Evolutionary conservation across 2,329 filamentous ascomycete genomes (phyloP).

Genomic region (Exophiala lecanii-corni): DNA sequence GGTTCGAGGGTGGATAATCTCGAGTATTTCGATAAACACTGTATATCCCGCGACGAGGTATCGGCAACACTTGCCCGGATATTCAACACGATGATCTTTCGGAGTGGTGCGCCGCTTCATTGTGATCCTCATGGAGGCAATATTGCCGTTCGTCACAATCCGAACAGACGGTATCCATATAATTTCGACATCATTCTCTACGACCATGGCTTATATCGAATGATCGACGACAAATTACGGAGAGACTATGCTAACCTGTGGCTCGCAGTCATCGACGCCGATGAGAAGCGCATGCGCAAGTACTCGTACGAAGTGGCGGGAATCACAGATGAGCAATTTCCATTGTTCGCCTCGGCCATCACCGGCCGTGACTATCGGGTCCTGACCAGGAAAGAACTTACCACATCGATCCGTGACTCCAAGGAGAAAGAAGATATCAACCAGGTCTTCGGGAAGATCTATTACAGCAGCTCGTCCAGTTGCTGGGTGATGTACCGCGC

Average conservation of each 20-base stretch:
- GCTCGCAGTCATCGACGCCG: conserved; percentile 89
- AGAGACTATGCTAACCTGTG: conserved; percentile 94
- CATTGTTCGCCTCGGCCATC: conserved; percentile 91
- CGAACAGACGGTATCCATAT: conserved; percentile 49
- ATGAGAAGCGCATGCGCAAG: conserved; percentile 78
- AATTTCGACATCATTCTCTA: conserved; percentile 97
- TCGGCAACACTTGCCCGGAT: conserved; percentile 84
- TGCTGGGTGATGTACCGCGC: conserved; percentile 82
- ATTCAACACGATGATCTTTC: conserved; percentile 99
- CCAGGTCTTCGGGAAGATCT: conserved; percentile 81
- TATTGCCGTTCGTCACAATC: conserved; percentile 80
- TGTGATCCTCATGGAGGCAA: conserved; percentile 98
- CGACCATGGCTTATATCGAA: conserved; percentile 93
- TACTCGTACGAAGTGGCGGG: conserved; percentile 87
- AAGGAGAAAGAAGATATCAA: conserved; percentile 86
- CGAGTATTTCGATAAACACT: conserved; percentile 74
- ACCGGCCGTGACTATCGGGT: conserved; percentile 87
- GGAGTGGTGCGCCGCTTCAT: conserved; percentile 79
- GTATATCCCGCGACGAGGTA: conserved; percentile 92
- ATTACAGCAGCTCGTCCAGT: conserved; percentile 78
- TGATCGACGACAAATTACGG: conserved; percentile 73
- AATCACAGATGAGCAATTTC: conserved; percentile 83
- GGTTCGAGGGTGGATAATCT: conserved; percentile 86
- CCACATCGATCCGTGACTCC: conserved; percentile 53
- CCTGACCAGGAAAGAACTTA: conserved; percentile 54